Percentiles rank a stretch among this genome's conserved stretches.
phyloP scores from a whole-genome alignment of 306 rosid species.

The Gastrolobium bilobum region DNA sequence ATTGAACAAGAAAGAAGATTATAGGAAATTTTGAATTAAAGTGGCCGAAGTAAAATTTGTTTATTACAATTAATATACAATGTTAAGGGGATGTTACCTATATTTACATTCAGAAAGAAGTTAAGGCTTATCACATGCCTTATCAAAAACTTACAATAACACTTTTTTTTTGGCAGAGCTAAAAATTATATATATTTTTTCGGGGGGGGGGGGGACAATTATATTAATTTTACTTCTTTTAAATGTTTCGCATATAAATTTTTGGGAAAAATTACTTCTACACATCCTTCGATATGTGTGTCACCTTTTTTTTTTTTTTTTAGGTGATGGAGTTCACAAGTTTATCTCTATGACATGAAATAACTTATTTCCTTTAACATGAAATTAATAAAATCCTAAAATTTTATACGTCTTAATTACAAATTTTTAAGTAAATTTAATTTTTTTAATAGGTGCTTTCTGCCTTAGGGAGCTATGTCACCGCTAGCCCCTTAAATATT shows the following conservation, averaged over 20 bases:
- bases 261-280: too few species aligned
- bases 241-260: neutral
- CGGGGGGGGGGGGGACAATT: neutral
- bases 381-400: too few species aligned
- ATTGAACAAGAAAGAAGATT: neutral
- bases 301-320: too few species aligned
- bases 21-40: neutral
- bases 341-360: too few species aligned
- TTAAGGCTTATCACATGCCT: neutral
- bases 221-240: neutral
- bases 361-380: too few species aligned
- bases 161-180: neutral
- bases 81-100: neutral
- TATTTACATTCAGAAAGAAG: neutral
- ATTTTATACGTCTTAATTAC: neutral
- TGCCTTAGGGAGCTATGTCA: neutral
- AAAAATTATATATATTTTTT: neutral
- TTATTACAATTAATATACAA: neutral
- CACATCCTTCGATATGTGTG: too few species aligned
- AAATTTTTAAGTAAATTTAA: neutral
- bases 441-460: neutral
- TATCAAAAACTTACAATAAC: too few species aligned
- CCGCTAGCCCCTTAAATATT: neutral
- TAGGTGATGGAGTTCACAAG: too few species aligned
- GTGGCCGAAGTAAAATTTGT: constrained; percentile 13